Base-by-base conservation (phyloP, 2,329 filamentous ascomycete species). In the Stagonosporopsis cucurbitacearum region DNA sequence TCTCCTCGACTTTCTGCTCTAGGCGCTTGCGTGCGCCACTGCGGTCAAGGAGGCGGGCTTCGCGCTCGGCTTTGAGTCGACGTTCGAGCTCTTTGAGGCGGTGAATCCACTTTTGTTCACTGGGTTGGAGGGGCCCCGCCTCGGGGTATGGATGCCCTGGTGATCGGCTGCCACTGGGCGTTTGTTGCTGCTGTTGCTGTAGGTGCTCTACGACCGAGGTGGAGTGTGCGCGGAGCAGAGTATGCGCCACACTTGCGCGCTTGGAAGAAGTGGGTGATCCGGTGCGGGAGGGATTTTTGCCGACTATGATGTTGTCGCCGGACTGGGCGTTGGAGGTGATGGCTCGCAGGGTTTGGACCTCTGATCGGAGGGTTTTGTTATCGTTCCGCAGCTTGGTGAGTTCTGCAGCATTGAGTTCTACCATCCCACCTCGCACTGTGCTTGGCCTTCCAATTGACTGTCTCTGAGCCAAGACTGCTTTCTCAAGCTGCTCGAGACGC, bases 51-150 rank as follows among this genome's bases (percentile, higher is more conserved):
- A 96, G 80, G 40, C 95, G 81, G 1, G 88, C 92, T 75, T 98
- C 95, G 13, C 95, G 81, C 78, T 99, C 95, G 41, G 90, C 88
- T 75, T 96, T 96, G 17, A 99, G 81, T 65, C 96, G 86, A 63
- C 88, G 84, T 80, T 99, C 95, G 64, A 98, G 80, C 71, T 98
- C 93, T 54, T 91, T 87, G 30, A 98, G 81, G 6, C 95, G 81
- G 60, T 96, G 85, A 62, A 96, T 87, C 91, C 92, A 96, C 64
- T 89, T 86, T 62, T 90, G 88, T 65, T 94, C 89, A 35, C 80
- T 81, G 2, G 79, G 78, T 45, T 79, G 75, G 25, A 77, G 65
- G 4, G 75, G 74, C 7, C 72, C 69, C 8, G 72, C 68, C 60
- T 54, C 66, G 2, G 72, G 72, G 43, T 74, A 74, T 3, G 73